A percentile compares a stretch with the other conserved stretches of the same genome.
Evolutionary conservation across 306 rosid genomes (phyloP).

Genomic region (Heteromeles arbutifolia): DNA sequence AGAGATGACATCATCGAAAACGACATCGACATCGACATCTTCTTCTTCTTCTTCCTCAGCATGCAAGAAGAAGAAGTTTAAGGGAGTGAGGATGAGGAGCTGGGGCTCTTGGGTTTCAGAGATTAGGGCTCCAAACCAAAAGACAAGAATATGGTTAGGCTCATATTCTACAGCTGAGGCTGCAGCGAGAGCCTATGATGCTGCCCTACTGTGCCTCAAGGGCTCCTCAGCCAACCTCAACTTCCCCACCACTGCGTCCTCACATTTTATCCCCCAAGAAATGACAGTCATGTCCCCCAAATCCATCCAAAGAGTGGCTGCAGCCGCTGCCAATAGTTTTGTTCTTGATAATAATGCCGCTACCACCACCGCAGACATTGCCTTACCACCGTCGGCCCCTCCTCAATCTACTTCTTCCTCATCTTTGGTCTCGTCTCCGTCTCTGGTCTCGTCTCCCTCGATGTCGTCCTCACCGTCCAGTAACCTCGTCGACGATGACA

Average conservation of each 20-base stretch:
- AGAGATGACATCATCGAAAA: constrained; percentile 5
- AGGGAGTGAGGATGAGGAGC: constrained; percentile 96
- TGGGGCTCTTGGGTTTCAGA: constrained; percentile 99
- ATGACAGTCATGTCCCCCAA: constrained; percentile 64
- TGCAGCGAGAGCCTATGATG: constrained; percentile 97
- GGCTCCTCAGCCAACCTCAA: constrained; percentile 85
- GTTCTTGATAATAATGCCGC: constrained; percentile 18
- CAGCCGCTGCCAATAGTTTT: constrained; percentile 66
- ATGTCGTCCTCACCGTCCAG: constrained; percentile 31
- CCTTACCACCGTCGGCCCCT: constrained; percentile 24
- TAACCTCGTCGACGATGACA: constrained; percentile 46
- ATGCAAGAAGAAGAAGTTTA: constrained; percentile 54
- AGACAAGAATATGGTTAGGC: constrained; percentile 95
- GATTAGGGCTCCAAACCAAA: constrained; percentile 93
- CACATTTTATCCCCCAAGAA: constrained; percentile 36
- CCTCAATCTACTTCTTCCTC: constrained; percentile 45
- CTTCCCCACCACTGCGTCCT: constrained; percentile 44
- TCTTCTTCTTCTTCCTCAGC: constrained; percentile 11
- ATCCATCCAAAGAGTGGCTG: constrained; percentile 81
- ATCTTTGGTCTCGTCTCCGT: constrained; percentile 38
- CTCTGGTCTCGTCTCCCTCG: constrained; percentile 42
- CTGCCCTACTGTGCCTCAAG: constrained; percentile 87
- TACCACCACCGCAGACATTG: neutral
- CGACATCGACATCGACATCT: neutral
- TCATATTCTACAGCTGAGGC: constrained; percentile 94